phyloP scores from a whole-genome alignment of 257 asterid species.

The Plantago ovata region DNA sequence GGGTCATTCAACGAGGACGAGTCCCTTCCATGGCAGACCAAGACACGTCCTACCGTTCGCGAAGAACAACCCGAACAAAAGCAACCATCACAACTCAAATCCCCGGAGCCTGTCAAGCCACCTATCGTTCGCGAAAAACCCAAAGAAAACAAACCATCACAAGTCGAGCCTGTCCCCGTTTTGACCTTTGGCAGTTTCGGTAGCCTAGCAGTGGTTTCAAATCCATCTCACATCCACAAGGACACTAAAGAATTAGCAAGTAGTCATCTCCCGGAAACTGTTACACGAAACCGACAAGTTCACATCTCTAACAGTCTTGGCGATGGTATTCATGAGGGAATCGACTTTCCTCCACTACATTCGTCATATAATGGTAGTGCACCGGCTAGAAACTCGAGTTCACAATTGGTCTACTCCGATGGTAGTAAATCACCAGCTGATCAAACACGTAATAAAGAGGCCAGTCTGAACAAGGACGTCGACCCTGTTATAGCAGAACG shows the following conservation, averaged over 20 bases:
- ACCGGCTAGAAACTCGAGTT: conserved; percentile 23
- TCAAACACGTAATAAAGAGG: conserved; percentile 28
- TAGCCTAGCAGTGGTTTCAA: conserved; percentile 19
- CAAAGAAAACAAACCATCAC: conserved; percentile 25
- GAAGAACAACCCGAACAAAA: no score
- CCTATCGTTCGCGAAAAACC: conserved; percentile 24
- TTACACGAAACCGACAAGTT: conserved; percentile 49
- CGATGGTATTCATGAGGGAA: conserved; percentile 29
- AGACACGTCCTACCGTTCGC: no score
- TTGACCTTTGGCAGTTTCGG: conserved; percentile 52
- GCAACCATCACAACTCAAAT: no score
- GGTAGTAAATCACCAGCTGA: conserved; percentile 30
- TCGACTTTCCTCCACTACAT: conserved; percentile 27
- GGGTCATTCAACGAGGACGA: no score
- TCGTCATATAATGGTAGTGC: conserved; percentile 30
- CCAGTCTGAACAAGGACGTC: conserved; percentile 26
- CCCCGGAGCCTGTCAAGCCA: no score
- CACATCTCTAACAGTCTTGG: conserved; percentile 14
- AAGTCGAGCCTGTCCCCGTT: conserved; percentile 31
- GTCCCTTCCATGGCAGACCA: no score
- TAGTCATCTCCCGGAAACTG: conserved; percentile 21
- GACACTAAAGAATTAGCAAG: conserved; percentile 21
- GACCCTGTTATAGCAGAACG: conserved; percentile 30
- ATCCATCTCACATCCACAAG: conserved; percentile 26
- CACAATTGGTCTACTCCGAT: conserved; percentile 22